Base-by-base conservation (phyloP, 2,329 filamentous ascomycete species). In the Rasamsonia emersonii region DNA sequence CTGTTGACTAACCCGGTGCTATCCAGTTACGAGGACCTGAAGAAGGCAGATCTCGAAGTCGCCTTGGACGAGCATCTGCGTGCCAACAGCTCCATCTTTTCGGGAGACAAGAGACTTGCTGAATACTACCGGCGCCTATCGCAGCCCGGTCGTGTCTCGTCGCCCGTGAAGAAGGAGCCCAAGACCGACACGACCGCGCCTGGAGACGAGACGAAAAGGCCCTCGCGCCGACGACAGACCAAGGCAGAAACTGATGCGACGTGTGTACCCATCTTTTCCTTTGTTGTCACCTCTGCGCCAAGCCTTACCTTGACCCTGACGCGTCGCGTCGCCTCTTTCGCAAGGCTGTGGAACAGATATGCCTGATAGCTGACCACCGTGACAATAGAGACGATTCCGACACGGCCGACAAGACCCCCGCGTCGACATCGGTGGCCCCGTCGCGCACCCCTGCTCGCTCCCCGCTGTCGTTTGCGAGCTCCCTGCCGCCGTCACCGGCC, bases 401-500 rank as follows among this genome's bases (percentile, higher is more conserved):
- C 24, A 14, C 37, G 28, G 35, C 34, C 9, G 38, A 32, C 30
- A 43, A 42, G 61, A 71, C 43, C 47, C 71, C 39, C 50, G 65
- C 46, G 62, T 66, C 45, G 70, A 69, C 32, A 66, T 71, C 10
- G 64, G 59, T 15, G 71, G 71, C 46, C 18, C 25, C 32, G 1
- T 23, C 35, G n/a, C 38, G 45, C 47, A 47, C 44, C 7, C 40
- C 61, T 17, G 52, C 54, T 5, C 58, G 61, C n/a, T 62, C 59
- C n/a, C 56, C 59, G 23, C 54, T 67, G 7, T 52, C 63, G 4
- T 58, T 64, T 36, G 77, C 75, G 48, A 73, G 86, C 31, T 74
- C 79, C n/a, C 68, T 93, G 31, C 85, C 85, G 14, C 77, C 85
- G 6, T 86, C 85, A 2, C 86, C 86, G 4, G 79, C 82, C 24